These are phyloP conservation scores for Aureobasidium leucospermi DNA, from an alignment of 2,329 filamentous ascomycete species.

Conservation along the genomic window DNA sequence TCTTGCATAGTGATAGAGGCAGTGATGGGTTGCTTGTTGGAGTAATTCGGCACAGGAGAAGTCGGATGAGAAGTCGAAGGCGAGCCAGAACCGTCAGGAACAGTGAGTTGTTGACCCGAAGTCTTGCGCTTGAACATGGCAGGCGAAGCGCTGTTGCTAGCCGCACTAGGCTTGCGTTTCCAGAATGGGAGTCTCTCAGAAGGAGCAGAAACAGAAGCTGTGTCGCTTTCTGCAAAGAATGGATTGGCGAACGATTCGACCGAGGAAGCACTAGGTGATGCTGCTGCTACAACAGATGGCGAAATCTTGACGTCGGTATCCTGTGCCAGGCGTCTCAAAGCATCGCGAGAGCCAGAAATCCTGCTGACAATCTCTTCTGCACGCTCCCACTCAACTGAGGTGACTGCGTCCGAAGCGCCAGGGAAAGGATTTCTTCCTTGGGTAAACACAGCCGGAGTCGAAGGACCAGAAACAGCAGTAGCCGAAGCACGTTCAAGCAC, in stretches of 20 bases:
- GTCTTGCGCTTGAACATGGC: conserved; percentile 42
- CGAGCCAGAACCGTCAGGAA: conserved; percentile 34
- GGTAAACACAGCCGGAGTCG: not conserved
- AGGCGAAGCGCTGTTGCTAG: conserved; percentile 30
- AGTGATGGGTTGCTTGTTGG: conserved; percentile 25
- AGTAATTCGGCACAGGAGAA: conserved; percentile 27
- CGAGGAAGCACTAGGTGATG: conserved; percentile 14
- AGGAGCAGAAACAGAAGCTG: conserved; percentile 12
- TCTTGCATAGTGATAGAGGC: conserved; percentile 37
- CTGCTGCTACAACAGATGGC: conserved; percentile 26
- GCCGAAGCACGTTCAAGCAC: conserved; percentile 74
- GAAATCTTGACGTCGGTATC: conserved; percentile 65
- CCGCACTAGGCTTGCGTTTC: conserved; percentile 72
- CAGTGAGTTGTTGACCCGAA: conserved; percentile 44
- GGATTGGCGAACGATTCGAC: conserved; percentile 20
- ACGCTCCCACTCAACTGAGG: conserved; percentile 64
- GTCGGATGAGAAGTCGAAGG: conserved; percentile 23
- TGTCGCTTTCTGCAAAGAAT: conserved; percentile 28
- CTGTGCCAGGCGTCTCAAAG: conserved; percentile 75
- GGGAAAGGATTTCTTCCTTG: not conserved
- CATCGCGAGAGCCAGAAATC: conserved; percentile 81
- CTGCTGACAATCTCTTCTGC: conserved; percentile 80
- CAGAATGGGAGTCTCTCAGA: conserved; percentile 71
- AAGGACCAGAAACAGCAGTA: conserved; percentile 17
- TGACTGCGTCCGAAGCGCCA: not conserved